phyloP scores from a whole-genome alignment of 2,329 filamentous ascomycete genomes.

The Talaromyces islandicus region DNA sequence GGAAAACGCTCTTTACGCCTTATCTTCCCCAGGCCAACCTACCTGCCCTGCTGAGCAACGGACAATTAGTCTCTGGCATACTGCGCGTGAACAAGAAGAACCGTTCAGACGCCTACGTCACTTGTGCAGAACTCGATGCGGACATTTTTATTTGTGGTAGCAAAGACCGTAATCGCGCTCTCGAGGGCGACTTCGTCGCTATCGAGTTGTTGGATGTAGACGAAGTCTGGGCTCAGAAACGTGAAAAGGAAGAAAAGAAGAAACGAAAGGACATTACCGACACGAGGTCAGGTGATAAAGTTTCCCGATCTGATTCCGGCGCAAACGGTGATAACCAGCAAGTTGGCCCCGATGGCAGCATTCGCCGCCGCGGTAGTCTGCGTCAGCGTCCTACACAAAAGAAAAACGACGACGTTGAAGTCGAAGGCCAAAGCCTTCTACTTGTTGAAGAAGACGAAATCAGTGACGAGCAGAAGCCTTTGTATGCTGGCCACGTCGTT shows the following conservation, averaged over 20 bases:
- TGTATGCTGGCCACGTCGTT: conserved; percentile 95
- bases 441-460: conserved; percentile 98
- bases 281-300: conserved; percentile 66
- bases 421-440: conserved; percentile 93
- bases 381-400: conserved; percentile 96
- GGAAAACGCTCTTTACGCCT: conserved; percentile 97
- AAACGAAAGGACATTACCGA: conserved; percentile 99
- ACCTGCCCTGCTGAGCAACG: conserved; percentile 81
- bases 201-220: conserved; percentile 96
- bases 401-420: conserved; percentile 99
- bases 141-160: conserved; percentile 99
- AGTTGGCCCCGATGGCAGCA: conserved; percentile 67
- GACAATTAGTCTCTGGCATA: conserved; percentile 91
- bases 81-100: conserved; percentile 99
- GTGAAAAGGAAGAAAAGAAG: conserved; percentile 99
- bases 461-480: conserved; percentile 93
- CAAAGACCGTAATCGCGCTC: conserved; percentile 94
- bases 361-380: conserved; percentile 88
- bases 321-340: conserved; percentile 58
- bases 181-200: conserved; percentile 93
- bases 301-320: conserved; percentile 52
- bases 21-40: conserved; percentile 93
- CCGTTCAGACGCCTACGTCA: conserved; percentile 95
- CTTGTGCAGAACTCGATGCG: conserved; percentile 87
- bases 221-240: conserved; percentile 97